Evolutionary conservation across 495 filamentous ascomycete genomes (phyloP).

Genomic region (Xanthoparmelia taractica): DNA sequence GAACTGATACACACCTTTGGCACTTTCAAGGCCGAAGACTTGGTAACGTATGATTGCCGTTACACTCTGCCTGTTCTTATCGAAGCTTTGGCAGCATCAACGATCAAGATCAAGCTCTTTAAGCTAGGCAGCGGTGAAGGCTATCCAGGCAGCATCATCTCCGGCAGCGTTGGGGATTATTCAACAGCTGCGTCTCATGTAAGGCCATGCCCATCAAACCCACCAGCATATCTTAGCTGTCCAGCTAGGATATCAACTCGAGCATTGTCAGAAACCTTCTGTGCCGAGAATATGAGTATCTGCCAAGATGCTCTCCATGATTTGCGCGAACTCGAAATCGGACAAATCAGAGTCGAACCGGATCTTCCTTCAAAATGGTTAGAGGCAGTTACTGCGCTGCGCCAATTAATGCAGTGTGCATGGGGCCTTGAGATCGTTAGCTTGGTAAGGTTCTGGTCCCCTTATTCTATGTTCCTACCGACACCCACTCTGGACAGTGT

Average conservation of each 20-base stretch:
- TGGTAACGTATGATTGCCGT: neutral
- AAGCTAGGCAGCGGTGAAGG: neutral
- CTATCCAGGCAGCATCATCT: neutral
- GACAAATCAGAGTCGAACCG: neutral
- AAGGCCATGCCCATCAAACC: neutral
- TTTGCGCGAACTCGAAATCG: neutral
- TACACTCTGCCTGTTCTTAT: neutral
- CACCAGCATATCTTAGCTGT: neutral
- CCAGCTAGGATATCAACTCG: neutral
- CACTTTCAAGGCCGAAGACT: neutral
- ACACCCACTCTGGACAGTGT: neutral
- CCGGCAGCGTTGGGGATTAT: neutral
- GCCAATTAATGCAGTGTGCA: neutral
- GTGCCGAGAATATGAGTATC: neutral
- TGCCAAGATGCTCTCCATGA: neutral
- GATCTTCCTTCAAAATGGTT: neutral
- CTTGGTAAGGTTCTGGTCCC: no score
- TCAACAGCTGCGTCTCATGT: neutral
- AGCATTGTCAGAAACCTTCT: neutral
- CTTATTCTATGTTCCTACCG: no score
- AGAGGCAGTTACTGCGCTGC: neutral
- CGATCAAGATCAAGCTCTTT: neutral
- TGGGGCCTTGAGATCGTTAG: neutral
- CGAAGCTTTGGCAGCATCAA: neutral
- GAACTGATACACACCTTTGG: neutral